phyloP scores from a whole-genome alignment of 2,329 filamentous ascomycete species.

The Coniella vitis region DNA sequence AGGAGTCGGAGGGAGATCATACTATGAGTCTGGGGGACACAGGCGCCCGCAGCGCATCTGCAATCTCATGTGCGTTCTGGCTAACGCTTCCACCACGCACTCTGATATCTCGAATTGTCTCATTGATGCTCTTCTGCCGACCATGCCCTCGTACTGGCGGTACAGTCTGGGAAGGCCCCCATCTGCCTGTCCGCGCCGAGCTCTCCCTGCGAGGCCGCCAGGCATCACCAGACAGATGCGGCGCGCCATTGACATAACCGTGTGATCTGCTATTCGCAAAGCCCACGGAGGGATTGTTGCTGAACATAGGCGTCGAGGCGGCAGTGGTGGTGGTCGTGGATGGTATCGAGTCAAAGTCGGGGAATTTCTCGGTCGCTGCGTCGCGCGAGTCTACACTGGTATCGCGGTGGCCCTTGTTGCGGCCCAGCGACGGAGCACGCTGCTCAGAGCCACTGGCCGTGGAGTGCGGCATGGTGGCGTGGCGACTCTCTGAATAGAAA shows the following conservation, averaged over 20 bases:
- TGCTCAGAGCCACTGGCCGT: conserved; percentile 25
- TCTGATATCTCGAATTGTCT: conserved; percentile 79
- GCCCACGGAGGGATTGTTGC: neutral
- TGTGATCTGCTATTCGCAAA: conserved; percentile 20
- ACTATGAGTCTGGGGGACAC: conserved; percentile 85
- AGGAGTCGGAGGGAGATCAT: conserved; percentile 28
- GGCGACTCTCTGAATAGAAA: conserved; percentile 8
- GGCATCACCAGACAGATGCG: conserved; percentile 35
- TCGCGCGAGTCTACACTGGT: conserved; percentile 21
- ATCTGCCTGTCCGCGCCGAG: conserved; percentile 26
- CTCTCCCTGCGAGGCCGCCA: conserved; percentile 57
- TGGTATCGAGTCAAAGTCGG: conserved; percentile 41
- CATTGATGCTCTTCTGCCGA: conserved; percentile 79
- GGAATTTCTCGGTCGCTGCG: conserved; percentile 48
- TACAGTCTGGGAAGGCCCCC: conserved; percentile 18
- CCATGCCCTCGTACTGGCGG: conserved; percentile 43
- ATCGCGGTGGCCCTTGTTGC: conserved; percentile 23
- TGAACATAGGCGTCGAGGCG: neutral
- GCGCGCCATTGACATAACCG: conserved; percentile 22
- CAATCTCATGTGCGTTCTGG: conserved; percentile 89
- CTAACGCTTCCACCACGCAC: conserved; percentile 77
- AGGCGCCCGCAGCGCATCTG: conserved; percentile 82
- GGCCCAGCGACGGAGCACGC: conserved; percentile 29
- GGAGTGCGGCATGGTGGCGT: conserved; percentile 32
- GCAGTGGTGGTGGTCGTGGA: neutral